Evolutionary conservation across 225 moss, liverwort and hornwort species (phyloP), one percentile per base, ranked within the genome.

Genomic region (Sphagnum tenellum): DNA sequence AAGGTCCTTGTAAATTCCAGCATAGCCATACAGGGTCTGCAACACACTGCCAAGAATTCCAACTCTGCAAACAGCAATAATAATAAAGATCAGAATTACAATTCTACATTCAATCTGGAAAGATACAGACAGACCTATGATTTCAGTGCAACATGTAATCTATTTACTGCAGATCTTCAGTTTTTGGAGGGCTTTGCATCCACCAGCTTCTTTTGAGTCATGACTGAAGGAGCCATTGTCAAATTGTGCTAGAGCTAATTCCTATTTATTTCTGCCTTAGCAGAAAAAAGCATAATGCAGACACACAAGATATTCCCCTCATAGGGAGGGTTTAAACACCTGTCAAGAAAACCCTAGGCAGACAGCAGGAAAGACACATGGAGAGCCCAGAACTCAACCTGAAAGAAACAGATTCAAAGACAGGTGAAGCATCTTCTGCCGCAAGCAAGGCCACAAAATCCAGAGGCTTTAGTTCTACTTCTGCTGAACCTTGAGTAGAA

Each of bases 21-120:
- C 83, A 76, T 89, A 84, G 55, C 89, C 87, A 62, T 77, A 79
- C 45, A 93, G 56, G 12, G 85, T 93, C 63, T 82, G 87, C 56
- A 98, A 73, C 73, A 90, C 72, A 70, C 80, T 87, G 55, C 67
- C 81, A 54, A 98, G 65, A 66, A 90, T 84, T 72, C 90, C 86
- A 65, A 75, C 75, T 78, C 98, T 98, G 83, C 67, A 64, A 29
- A 29, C 29, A 29, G 29, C 29, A 29, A 29, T 29, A 29, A 29
- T 29, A 29, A 29, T 29, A 29, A 29, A 29, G 29, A 29, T 1
- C 29, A 29, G 29, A 29, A 29, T 29, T 29, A 29, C 29, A 29
- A 29, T 29, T 29, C 29, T 29, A 29, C 29, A 29, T 29, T 29
- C 29, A 29, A 29, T 29, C 1, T 29, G 29, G 29, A 29, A 29